These are phyloP conservation scores for Calonectria pauciramosa DNA, from an alignment of 2,329 filamentous ascomycete genomes.

Conservation along the genomic window DNA sequence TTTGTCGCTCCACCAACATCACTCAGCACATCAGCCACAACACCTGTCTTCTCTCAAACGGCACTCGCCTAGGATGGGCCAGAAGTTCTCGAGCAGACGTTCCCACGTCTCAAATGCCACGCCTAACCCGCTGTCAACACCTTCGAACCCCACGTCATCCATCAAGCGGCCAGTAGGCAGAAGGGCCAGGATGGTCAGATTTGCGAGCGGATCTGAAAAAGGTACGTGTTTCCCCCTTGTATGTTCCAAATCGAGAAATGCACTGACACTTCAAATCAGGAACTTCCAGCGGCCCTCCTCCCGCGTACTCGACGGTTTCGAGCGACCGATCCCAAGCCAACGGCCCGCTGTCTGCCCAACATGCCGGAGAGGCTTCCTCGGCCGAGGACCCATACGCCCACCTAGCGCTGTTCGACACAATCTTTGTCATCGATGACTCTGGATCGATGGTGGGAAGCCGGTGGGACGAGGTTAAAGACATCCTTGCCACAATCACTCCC, in stretches of 20 bases:
- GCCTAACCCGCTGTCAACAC: not conserved
- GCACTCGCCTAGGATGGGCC: not conserved
- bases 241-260: not conserved
- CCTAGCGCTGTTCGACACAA: constrained; percentile 84
- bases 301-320: not conserved
- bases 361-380: constrained; percentile 28
- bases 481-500: constrained; percentile 81
- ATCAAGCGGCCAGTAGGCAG: too few species aligned
- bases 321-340: not conserved
- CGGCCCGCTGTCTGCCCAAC: not conserved
- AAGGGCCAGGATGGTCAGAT: not conserved
- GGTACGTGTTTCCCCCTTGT: not conserved
- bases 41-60: not conserved
- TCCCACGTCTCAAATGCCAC: not conserved
- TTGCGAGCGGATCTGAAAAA: not conserved
- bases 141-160: too few species aligned
- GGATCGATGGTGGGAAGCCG: constrained; percentile 83
- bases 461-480: constrained; percentile 82
- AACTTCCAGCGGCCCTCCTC: not conserved
- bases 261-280: not conserved
- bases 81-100: not conserved
- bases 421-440: constrained; percentile 95
- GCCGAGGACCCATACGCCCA: constrained; percentile 81
- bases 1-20: not conserved
- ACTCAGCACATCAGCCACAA: not conserved